A percentile compares a stretch with the other conserved stretches of the same genome.
Conservation (phyloP, 768 basidiomycete species). For the Exidia glandulosa region DNA sequence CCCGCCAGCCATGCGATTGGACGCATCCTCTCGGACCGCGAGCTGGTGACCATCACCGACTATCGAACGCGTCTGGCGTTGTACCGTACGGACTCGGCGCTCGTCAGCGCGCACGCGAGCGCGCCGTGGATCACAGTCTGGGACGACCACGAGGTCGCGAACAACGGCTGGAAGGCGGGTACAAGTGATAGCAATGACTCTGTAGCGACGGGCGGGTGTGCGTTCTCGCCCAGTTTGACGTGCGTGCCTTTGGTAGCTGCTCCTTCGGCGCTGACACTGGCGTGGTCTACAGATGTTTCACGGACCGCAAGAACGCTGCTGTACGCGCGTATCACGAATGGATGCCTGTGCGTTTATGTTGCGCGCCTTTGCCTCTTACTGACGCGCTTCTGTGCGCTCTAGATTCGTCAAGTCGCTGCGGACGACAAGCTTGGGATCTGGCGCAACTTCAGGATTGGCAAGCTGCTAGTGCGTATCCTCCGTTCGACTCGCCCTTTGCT, state of each 20-base stretch:
- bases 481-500: neutral
- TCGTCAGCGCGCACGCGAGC: slow-evolving; percentile 36
- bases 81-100: slow-evolving; percentile 41
- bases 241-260: slow-evolving; percentile 14
- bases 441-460: slow-evolving; percentile 54
- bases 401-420: slow-evolving; percentile 44
- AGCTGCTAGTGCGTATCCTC: slow-evolving; percentile 25
- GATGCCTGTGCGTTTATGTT: slow-evolving; percentile 8
- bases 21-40: slow-evolving; percentile 38
- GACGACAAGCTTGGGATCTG: slow-evolving; percentile 48
- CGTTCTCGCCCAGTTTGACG: slow-evolving; percentile 40
- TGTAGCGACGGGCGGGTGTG: slow-evolving; percentile 26
- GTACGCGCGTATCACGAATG: slow-evolving; percentile 45
- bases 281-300: slow-evolving; percentile 23
- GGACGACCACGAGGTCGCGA: slow-evolving; percentile 36
- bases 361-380: slow-evolving; percentile 2
- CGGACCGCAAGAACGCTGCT: slow-evolving; percentile 47
- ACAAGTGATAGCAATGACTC: slow-evolving; percentile 47
- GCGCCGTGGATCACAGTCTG: slow-evolving; percentile 49
- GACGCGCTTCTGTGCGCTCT: slow-evolving; percentile 17
- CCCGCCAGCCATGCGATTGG: slow-evolving; percentile 33
- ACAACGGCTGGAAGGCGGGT: slow-evolving; percentile 47
- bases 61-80: slow-evolving; percentile 41
- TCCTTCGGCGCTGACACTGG: neutral
- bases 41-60: slow-evolving; percentile 45